Conservation (phyloP, 768 basidiomycete genomes). For the Mycena rosella region DNA sequence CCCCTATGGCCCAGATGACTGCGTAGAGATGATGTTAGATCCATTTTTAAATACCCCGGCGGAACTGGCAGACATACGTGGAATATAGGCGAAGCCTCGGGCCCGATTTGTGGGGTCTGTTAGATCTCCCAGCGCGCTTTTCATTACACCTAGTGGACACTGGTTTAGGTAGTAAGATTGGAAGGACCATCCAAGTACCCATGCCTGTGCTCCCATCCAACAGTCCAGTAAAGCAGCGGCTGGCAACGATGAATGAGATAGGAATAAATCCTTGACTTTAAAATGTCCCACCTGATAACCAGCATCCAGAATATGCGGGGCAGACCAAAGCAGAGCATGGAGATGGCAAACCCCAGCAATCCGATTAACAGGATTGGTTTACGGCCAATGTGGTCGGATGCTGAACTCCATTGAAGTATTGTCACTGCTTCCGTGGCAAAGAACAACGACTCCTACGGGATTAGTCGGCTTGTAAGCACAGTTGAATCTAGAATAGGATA, state of each 20-base stretch:
- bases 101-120: conserved; percentile 72
- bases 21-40: conserved; percentile 32
- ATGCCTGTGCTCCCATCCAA: conserved; percentile 77
- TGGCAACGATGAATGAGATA: conserved; percentile 38
- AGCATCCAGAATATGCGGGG: conserved; percentile 67
- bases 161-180: background rate
- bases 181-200: too few relatives aligned
- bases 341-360: conserved; percentile 62
- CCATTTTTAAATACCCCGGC: background rate
- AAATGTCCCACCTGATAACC: conserved; percentile 62
- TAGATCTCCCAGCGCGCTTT: conserved; percentile 76
- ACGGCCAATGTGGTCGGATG: conserved; percentile 71
- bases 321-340: conserved; percentile 72
- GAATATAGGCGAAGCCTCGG: conserved; percentile 46
- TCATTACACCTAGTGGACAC: conserved; percentile 69
- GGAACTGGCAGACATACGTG: conserved; percentile 17
- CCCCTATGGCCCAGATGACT: conserved; percentile 58
- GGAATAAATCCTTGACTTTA: background rate
- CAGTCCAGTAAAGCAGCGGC: conserved; percentile 76
- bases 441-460: conserved; percentile 69
- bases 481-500: too few relatives aligned
- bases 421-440: conserved; percentile 69
- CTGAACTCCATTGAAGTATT: conserved; percentile 72
- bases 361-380: conserved; percentile 71
- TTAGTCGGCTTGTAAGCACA: background rate